Evolutionary conservation across 148 eudicot genomes (phyloP).

Genomic region (Rhododendron griersonianum): DNA sequence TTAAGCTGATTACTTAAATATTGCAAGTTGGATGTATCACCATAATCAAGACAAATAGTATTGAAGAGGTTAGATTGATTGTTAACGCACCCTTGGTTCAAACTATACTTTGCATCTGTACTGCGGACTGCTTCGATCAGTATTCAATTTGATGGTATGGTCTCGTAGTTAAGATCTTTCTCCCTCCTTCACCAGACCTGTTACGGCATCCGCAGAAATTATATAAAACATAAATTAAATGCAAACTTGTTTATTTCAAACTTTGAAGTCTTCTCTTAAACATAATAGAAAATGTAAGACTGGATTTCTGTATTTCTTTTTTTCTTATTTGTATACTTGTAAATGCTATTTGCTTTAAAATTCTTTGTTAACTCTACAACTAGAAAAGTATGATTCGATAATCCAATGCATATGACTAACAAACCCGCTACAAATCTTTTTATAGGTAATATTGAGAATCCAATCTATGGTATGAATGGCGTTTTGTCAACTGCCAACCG

Average conservation of each 20-base stretch:
- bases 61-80: background rate
- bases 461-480: background rate
- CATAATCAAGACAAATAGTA: background rate
- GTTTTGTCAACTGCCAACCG: background rate
- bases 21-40: background rate
- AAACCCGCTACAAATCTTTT: background rate
- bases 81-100: background rate
- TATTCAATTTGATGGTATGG: background rate
- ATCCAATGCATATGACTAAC: background rate
- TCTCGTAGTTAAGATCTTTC: background rate
- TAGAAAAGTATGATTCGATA: background rate
- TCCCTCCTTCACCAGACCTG: background rate
- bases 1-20: background rate
- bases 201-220: background rate
- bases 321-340: background rate
- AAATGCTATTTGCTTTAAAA: background rate
- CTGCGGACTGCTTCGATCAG: background rate
- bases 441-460: background rate
- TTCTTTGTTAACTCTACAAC: background rate
- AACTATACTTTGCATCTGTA: background rate
- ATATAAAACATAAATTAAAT: background rate
- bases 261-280: background rate
- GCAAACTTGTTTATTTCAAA: background rate
- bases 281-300: background rate
- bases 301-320: background rate